A percentile compares a stretch with the other conserved stretches of the same genome.
These are phyloP conservation scores for Dictyostelium brefeldianum DNA, from an alignment of 78 protist species.

Conservation along the genomic window DNA sequence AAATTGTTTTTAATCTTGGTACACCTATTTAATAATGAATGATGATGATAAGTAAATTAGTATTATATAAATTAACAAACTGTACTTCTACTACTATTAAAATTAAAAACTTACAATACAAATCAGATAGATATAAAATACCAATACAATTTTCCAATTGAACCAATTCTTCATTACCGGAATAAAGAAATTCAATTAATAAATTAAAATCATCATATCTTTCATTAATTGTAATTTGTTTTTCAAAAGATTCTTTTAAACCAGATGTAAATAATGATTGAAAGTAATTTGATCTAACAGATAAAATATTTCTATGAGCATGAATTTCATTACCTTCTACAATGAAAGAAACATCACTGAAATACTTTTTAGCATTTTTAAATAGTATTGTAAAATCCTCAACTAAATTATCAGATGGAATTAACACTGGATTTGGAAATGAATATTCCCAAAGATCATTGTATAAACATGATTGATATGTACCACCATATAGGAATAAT, in stretches of 20 bases:
- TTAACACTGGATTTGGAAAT: constrained; percentile 46
- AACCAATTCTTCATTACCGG: constrained; percentile 40
- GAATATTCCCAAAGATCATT: constrained; percentile 68
- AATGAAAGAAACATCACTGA: constrained; percentile 40
- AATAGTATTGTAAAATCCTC: constrained; percentile 46
- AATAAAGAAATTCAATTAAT: constrained; percentile 27
- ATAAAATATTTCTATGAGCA: constrained; percentile 49
- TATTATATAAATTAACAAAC: too few species aligned
- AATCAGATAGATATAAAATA: constrained; percentile 50
- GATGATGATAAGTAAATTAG: too few species aligned
- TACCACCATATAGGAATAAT: constrained; percentile 50
- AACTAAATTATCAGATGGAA: constrained; percentile 33
- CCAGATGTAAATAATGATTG: constrained; percentile 47
- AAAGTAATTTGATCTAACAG: constrained; percentile 46
- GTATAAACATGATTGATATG: constrained; percentile 64
- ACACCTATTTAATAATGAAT: too few species aligned
- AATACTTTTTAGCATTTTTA: constrained; percentile 47
- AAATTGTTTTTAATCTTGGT: constrained; percentile 59
- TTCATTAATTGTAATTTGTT: constrained; percentile 47
- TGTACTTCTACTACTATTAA: too few species aligned
- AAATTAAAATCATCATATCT: constrained; percentile 22
- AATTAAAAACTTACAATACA: constrained; percentile 3
- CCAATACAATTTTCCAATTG: constrained; percentile 55
- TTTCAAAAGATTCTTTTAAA: constrained; percentile 51
- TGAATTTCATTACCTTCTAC: constrained; percentile 27